Conservation (phyloP, 2,329 filamentous ascomycete species). For the Cryphonectria radicalis region DNA sequence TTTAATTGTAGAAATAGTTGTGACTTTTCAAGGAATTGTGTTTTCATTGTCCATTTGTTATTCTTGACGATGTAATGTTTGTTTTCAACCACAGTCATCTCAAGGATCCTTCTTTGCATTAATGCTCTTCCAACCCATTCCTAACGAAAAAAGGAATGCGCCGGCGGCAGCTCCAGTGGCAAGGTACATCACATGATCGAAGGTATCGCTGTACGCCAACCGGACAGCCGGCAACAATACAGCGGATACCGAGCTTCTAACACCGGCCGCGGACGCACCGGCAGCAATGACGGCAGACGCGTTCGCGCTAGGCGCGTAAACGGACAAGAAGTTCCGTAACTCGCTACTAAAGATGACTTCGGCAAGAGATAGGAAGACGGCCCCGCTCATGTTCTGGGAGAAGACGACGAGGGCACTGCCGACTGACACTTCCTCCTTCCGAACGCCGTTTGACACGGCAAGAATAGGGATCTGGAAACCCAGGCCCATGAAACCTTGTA, state of each 20-base stretch:
- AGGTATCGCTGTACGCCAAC: conserved; percentile 11
- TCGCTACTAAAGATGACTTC: conserved; percentile 9
- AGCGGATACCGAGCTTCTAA: neutral
- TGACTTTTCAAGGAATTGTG: no score
- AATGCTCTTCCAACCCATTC: neutral
- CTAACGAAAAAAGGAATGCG: neutral
- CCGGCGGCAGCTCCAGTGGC: neutral
- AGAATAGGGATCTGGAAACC: conserved; percentile 13
- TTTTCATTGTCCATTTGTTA: no score
- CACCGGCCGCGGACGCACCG: neutral
- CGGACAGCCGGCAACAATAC: neutral
- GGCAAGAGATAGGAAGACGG: conserved; percentile 11
- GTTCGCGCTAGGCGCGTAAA: neutral
- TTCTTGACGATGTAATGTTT: no score
- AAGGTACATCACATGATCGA: conserved; percentile 14
- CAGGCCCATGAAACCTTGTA: neutral
- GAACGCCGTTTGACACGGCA: neutral
- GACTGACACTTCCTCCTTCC: neutral
- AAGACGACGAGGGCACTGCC: conserved; percentile 9
- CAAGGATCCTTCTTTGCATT: neutral
- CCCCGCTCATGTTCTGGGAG: conserved; percentile 6
- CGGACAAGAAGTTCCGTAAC: neutral
- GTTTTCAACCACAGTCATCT: no score
- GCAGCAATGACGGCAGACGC: neutral
- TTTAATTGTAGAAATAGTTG: no score